Evolutionary conservation across 345 rosid species (phyloP), one percentile per base, ranked within the genome.

Genomic region (Syzygium aromaticum): DNA sequence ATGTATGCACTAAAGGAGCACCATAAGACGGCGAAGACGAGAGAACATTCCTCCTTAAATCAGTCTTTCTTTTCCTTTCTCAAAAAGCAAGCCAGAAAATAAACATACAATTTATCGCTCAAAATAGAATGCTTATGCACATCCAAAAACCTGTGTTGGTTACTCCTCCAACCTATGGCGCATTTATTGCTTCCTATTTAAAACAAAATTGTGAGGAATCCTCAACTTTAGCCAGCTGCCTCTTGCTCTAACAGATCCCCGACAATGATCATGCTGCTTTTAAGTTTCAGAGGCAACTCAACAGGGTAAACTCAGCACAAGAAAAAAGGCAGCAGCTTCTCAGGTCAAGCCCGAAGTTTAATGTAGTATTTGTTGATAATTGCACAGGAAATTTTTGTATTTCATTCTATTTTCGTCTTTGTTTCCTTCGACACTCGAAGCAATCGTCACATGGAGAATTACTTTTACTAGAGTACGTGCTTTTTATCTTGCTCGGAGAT

Each of bases 381-480:
- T 73, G 64, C 78, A 33, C 78, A 8, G 78, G 13, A 67, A 67
- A 30, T 30, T 17, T 16, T 73, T 19, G 25, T 38, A 38, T 4
- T 46, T 84, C 46, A 49, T 86, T 86, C 93, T 92, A 86, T 84
- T 88, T 91, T 91, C 90, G 94, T 90, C 99, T 95, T 87, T 93
- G 98, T 91, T 94, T 98, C 92, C 99, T 94, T 88, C 98, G 94
- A 91, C 98, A 96, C 85, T 98, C 92, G 38, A 98, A 96, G 90
- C 99, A 95, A 88, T 96, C 94, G 12, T 88, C 84, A 89, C 98
- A 95, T 19, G 95, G 91, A 84, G 93, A 83, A 85, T 86, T 89
- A 85, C 83, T 87, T 87, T 87, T 91, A 53, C 85, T 43, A 27
- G 96, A 88, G 86, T 90, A 86, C 86, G 94, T 87, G 64, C 84